Conservation (phyloP, 2,329 filamentous ascomycete species). For the Fusarium nodosum region DNA sequence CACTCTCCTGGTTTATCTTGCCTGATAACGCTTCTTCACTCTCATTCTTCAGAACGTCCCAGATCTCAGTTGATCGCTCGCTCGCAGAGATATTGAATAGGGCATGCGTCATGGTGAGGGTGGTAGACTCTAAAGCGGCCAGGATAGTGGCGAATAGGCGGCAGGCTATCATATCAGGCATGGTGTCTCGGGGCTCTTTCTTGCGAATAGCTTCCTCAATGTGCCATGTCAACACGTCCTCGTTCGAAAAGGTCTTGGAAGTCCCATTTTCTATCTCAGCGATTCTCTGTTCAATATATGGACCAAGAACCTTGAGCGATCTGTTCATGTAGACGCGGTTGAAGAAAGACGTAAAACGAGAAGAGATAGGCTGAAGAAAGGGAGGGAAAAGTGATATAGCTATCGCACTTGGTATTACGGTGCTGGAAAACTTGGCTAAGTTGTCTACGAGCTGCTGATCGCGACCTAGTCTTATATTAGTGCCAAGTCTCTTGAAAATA, state of each 20-base stretch:
- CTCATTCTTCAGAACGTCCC: background rate
- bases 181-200: background rate
- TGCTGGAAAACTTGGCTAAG: background rate
- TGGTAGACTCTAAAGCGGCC: background rate
- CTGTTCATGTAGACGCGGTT: background rate
- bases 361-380: background rate
- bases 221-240: constrained; percentile 7
- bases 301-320: background rate
- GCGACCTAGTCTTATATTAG: accelerated
- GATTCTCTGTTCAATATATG: background rate
- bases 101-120: background rate
- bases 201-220: constrained; percentile 9
- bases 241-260: accelerated
- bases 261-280: background rate
- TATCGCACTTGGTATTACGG: background rate
- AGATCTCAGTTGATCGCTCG: accelerated
- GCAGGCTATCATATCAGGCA: background rate
- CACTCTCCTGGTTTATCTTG: background rate
- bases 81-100: background rate
- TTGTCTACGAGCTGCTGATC: background rate
- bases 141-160: background rate
- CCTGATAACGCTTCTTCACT: accelerated
- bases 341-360: background rate
- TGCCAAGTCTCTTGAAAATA: accelerated
- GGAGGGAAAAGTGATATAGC: background rate